Evolutionary conservation across 306 rosid genomes (phyloP).

Genomic region (Castanea sativa): DNA sequence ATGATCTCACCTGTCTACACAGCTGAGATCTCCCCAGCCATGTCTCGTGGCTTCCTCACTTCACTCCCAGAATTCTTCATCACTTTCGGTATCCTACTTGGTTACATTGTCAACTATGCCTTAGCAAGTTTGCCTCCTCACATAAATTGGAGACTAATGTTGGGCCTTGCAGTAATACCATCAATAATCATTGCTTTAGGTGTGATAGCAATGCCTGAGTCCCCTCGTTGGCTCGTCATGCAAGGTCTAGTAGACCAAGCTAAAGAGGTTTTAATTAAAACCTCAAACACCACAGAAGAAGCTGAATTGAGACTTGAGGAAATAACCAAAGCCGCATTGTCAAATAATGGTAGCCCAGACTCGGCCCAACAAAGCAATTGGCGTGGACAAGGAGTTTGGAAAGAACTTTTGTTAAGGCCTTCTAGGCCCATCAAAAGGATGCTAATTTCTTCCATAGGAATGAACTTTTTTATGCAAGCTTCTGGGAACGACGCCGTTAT

Average conservation of each 20-base stretch:
- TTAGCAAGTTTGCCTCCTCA: constrained; percentile 42
- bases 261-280: constrained; percentile 43
- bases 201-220: constrained; percentile 73
- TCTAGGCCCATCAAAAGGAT: constrained; percentile 46
- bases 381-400: constrained; percentile 65
- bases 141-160: constrained; percentile 74
- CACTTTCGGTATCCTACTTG: constrained; percentile 59
- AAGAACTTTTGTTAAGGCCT: constrained; percentile 56
- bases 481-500: constrained; percentile 93
- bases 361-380: constrained; percentile 9
- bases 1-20: constrained; percentile 72
- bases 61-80: constrained; percentile 85
- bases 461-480: constrained; percentile 92
- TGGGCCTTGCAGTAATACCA: constrained; percentile 62
- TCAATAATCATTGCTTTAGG: constrained; percentile 52
- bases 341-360: not conserved
- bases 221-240: constrained; percentile 74
- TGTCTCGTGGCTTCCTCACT: constrained; percentile 66
- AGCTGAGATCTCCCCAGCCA: constrained; percentile 74
- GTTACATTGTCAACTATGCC: constrained; percentile 66
- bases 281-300: constrained; percentile 50
- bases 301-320: constrained; percentile 59
- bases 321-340: constrained; percentile 43
- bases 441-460: constrained; percentile 67
- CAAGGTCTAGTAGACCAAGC: constrained; percentile 65